phyloP scores from a whole-genome alignment of 2,329 filamentous ascomycete species.

The Aspergillus quadrilineatus region DNA sequence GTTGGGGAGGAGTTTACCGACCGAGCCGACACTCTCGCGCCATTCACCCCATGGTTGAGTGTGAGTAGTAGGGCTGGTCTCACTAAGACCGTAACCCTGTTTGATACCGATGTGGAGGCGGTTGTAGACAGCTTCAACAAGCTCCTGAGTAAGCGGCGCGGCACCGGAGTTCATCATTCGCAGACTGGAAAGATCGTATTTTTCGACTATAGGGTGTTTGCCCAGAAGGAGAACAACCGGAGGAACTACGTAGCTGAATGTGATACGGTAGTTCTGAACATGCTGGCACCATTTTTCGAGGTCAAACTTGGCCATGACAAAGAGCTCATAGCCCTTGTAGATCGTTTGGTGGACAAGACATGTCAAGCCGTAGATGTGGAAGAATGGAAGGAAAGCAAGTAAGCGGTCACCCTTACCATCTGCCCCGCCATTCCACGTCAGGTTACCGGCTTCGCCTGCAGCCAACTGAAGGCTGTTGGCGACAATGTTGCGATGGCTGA shows the following conservation, averaged over 20 bases:
- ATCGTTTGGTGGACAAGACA: constrained; percentile 69
- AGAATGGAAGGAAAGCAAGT: constrained; percentile 81
- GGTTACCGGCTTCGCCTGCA: constrained; percentile 54
- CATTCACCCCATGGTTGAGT: constrained; percentile 74
- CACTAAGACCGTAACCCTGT: constrained; percentile 88
- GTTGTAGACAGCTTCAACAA: constrained; percentile 72
- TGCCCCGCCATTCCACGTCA: constrained; percentile 58
- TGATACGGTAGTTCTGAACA: constrained; percentile 73
- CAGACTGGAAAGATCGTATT: constrained; percentile 76
- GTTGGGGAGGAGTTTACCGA: constrained; percentile 75
- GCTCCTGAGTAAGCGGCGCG: constrained; percentile 76
- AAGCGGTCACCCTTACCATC: constrained; percentile 68
- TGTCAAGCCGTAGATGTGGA: constrained; percentile 84
- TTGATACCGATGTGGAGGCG: constrained; percentile 78
- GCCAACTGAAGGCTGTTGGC: constrained; percentile 65
- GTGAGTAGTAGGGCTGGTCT: constrained; percentile 79
- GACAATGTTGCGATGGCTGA: constrained; percentile 80
- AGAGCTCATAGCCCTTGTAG: constrained; percentile 63
- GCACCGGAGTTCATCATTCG: constrained; percentile 86
- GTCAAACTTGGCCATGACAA: constrained; percentile 79
- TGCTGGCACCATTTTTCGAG: constrained; percentile 73
- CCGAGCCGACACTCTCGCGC: constrained; percentile 72
- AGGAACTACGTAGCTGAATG: constrained; percentile 78
- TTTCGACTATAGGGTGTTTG: constrained; percentile 73
- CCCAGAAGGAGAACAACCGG: constrained; percentile 77